Evolutionary conservation across 352 stramenopile species (phyloP).

Genomic region (Pythium guiyangense): DNA sequence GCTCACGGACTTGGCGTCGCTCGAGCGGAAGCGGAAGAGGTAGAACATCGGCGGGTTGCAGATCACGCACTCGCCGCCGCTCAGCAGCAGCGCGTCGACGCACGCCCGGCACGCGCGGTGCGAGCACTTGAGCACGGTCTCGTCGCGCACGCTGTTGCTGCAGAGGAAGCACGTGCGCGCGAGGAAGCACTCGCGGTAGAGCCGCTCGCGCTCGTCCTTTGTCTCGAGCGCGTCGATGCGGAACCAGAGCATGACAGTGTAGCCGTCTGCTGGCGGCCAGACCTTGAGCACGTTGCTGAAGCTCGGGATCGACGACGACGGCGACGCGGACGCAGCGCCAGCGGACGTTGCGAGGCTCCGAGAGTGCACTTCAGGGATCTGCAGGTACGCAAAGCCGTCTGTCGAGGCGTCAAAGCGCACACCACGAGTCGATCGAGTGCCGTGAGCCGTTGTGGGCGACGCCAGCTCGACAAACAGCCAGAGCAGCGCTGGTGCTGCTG

Average conservation of each 20-base stretch:
- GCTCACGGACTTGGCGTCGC: constrained; percentile 62
- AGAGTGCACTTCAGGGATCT: constrained; percentile 55
- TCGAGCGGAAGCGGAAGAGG: constrained; percentile 62
- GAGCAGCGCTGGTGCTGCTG: constrained; percentile 1
- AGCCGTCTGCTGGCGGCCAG: constrained; percentile 62
- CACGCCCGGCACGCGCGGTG: constrained; percentile 55
- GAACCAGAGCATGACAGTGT: constrained; percentile 64
- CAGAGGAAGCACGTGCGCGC: constrained; percentile 59
- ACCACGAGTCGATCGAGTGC: neutral
- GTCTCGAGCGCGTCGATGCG: constrained; percentile 47
- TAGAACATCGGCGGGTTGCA: constrained; percentile 77
- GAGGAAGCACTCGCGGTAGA: constrained; percentile 59
- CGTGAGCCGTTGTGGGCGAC: neutral
- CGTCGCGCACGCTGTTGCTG: constrained; percentile 32
- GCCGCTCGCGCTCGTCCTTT: constrained; percentile 56
- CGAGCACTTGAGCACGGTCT: constrained; percentile 62
- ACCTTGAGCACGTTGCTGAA: constrained; percentile 38
- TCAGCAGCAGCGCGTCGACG: constrained; percentile 45
- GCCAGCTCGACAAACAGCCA: constrained; percentile 10
- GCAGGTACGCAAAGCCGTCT: constrained; percentile 62
- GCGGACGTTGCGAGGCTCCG: constrained; percentile 13
- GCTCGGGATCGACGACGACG: constrained; percentile 22
- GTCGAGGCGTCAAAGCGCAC: constrained; percentile 46
- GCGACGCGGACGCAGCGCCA: constrained; percentile 8
- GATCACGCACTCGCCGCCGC: constrained; percentile 57